Base-by-base conservation (phyloP, 768 basidiomycete species). In the Russula griseocarnosa region DNA sequence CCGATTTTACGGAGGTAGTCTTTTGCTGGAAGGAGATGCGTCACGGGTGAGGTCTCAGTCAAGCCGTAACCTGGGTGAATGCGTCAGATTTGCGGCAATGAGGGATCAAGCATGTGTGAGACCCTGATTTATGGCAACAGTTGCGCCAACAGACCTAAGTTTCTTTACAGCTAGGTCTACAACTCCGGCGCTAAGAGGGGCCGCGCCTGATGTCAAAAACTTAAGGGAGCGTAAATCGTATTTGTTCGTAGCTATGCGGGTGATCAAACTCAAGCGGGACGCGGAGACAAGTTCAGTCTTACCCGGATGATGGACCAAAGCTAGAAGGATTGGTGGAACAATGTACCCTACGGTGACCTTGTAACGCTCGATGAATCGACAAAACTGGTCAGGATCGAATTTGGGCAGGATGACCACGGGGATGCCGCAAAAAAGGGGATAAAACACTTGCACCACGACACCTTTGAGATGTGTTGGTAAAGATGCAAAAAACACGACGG, bases 301-400 rank as follows among this genome's bases (percentile, higher is more conserved):
- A 83, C 84, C 86, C 13, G 85, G 82, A 67, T 90, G 86, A 64
- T 87, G 83, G 3, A 85, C 76, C 47, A 97, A 78, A 1, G 84
- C 80, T 16, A 96, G 85, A 14, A 94, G 75, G n/a, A 97, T 85
- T 0, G 94, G 93, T 1, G 94, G 94, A 1, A 92, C 92, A 54
- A 92, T 76, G 0, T 88, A 74, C 0, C 82, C 63, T 1, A 76
- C 63, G 0, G 87, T 86, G 30, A 86, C 80, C 56, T 77, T 82
- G 77, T 90, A 90, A 56, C 77, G 80, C 66, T 86, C 79, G 53
- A 96, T 82, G 55, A 82, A 77, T 13, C 79, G 76, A 66, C 90
- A 87, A 69, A 90, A 91, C 57, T 76, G 72, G 1, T 76, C 76
- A 0, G 90, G 87, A 66, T 94, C 88, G 71, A 94, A 95, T 38